These are phyloP conservation scores for Alternaria solani DNA, from an alignment of 2,329 filamentous ascomycete species.

Conservation along the genomic window DNA sequence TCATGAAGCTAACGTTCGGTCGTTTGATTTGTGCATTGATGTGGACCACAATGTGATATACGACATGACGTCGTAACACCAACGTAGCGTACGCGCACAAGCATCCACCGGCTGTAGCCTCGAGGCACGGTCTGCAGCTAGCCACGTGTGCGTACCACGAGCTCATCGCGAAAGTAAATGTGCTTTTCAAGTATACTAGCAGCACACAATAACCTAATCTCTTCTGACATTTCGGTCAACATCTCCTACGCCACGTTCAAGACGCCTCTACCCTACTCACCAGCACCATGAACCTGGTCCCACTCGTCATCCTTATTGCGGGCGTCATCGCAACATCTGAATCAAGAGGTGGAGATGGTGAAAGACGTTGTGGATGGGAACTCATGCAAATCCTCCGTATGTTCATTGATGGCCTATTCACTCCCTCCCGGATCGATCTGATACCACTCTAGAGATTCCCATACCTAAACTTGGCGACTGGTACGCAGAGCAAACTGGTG, in stretches of 20 bases:
- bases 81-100: neutral
- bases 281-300: neutral
- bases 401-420: neutral
- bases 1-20: neutral
- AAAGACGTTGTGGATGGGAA: constrained; percentile 19
- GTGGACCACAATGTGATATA: neutral
- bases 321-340: neutral
- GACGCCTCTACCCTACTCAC: neutral
- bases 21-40: neutral
- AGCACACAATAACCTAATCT: neutral
- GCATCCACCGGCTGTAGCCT: constrained; percentile 7
- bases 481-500: constrained; percentile 22
- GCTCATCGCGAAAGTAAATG: neutral
- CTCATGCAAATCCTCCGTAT: constrained; percentile 19
- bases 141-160: constrained; percentile 17
- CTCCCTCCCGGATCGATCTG: neutral
- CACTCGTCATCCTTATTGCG: neutral
- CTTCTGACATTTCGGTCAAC: neutral
- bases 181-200: neutral
- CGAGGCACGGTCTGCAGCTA: constrained; percentile 14
- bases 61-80: constrained; percentile 8
- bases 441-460: constrained; percentile 14
- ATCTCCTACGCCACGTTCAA: neutral
- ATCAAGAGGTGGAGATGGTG: neutral
- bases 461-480: constrained; percentile 18